Conservation (phyloP, 805 yeast genomes). For the Candida pseudoglaebosa region DNA sequence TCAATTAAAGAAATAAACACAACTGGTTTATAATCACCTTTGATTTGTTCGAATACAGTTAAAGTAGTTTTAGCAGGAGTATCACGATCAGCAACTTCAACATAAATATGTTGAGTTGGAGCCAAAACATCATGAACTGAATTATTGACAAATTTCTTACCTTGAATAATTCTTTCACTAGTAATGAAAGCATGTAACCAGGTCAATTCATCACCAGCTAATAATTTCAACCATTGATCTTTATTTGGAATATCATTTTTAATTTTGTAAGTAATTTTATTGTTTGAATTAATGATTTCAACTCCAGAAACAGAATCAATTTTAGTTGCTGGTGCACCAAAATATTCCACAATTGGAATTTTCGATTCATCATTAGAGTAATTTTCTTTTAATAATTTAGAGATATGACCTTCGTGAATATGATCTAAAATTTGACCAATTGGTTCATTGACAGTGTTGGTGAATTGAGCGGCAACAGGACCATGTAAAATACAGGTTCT, state of each 20-base stretch:
- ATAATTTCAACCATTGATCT: conserved; percentile 65
- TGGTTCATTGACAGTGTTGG: conserved; percentile 86
- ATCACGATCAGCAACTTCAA: conserved; percentile 51
- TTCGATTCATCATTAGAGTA: conserved; percentile 66
- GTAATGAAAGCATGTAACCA: conserved; percentile 94
- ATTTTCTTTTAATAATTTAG: conserved; percentile 58
- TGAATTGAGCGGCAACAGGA: conserved; percentile 95
- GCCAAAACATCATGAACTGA: conserved; percentile 77
- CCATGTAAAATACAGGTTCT: conserved; percentile 99
- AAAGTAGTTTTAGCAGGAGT: conserved; percentile 51
- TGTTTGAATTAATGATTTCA: conserved; percentile 16
- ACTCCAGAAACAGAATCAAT: conserved; percentile 33
- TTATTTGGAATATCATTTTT: conserved; percentile 24
- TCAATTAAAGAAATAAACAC: conserved; percentile 56
- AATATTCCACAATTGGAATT: conserved; percentile 87
- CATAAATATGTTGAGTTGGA: conserved; percentile 60
- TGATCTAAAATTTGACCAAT: conserved; percentile 83
- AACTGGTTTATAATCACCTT: conserved; percentile 65
- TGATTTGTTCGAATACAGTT: conserved; percentile 64
- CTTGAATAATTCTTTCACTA: conserved; percentile 80
- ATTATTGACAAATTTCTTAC: conserved; percentile 70
- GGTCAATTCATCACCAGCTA: conserved; percentile 73
- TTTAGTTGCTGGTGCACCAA: conserved; percentile 47
- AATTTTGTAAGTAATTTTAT: conserved; percentile 34
- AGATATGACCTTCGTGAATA: conserved; percentile 88